Conservation (phyloP, 2,329 filamentous ascomycete species). For the Curvularia eragrostidis region DNA sequence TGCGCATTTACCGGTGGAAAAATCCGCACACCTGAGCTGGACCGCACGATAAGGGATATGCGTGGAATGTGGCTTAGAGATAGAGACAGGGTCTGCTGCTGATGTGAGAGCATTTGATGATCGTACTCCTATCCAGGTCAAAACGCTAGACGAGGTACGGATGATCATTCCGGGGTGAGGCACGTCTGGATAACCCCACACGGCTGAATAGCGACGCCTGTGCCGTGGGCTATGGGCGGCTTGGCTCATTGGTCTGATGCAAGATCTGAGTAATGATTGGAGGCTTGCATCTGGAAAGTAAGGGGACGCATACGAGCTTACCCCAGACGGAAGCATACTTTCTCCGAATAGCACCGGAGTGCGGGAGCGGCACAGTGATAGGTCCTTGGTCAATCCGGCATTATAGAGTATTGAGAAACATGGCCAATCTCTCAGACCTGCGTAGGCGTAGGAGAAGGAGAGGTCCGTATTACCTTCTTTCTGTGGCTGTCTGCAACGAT, state of each 20-base stretch:
- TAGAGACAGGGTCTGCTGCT: slow-evolving; percentile 16
- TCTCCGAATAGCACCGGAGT: slow-evolving; percentile 30
- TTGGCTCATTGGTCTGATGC: slow-evolving; percentile 28
- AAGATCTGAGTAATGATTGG: slow-evolving; percentile 24
- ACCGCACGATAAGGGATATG: slow-evolving; percentile 13
- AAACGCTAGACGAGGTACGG: slow-evolving; percentile 17
- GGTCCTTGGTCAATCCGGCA: slow-evolving; percentile 3
- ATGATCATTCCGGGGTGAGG: slow-evolving; percentile 24
- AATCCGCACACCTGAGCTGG: slow-evolving; percentile 15
- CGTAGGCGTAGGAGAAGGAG: slow-evolving; percentile 26
- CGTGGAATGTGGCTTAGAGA: slow-evolving; percentile 13
- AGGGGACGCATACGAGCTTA: slow-evolving; percentile 23
- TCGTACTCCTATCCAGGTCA: no score
- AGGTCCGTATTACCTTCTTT: slow-evolving; percentile 36
- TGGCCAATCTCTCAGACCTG: slow-evolving; percentile 20
- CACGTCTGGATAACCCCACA: slow-evolving; percentile 26
- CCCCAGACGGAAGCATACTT: slow-evolving; percentile 19
- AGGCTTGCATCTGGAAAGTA: slow-evolving; percentile 14
- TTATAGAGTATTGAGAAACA: neutral
- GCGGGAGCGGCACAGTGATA: slow-evolving; percentile 16
- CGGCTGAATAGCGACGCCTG: slow-evolving; percentile 24
- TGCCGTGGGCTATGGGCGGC: slow-evolving; percentile 17
- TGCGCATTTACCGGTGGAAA: slow-evolving; percentile 24
- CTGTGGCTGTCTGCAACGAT: slow-evolving; percentile 30
- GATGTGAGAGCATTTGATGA: slow-evolving; percentile 27